Base-by-base conservation (phyloP, 371 early-diverging fungal species). In the Mortierella sp. region DNA sequence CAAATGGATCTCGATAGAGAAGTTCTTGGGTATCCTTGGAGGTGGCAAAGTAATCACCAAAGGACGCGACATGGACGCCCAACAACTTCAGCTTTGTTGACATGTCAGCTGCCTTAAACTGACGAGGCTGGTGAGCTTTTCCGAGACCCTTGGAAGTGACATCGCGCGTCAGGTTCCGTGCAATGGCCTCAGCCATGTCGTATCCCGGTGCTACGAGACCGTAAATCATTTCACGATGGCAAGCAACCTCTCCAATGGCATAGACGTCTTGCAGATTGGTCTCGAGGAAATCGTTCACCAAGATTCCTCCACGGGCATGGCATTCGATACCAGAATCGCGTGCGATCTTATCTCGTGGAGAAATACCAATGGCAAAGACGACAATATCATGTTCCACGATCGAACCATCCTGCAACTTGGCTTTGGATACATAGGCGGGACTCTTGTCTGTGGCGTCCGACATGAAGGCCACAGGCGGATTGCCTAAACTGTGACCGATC, bases 181-280 rank as follows among this genome's bases (percentile, higher is more conserved):
- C 88, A 38, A 87, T 83, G 2, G 85, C 80, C 31, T 87, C 87
- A 24, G 90, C 90, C 90, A 90, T 90, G 19, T 90, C 89, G 41
- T 89, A 87, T 49, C 90, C 88, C 30, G 90, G 90, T 12, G 86
- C 90, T 19, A 89, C 87, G 7, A 90, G 71, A 45, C 90, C 90
- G 63, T 87, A 90, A 41, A 69, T 72, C 56, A 81, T 71, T n/a
- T 68, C 83, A 30, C 78, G 73, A 55, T 78, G 81, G 23, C 78
- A 72, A 38, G 85, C 90, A 57, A 83, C 85, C 74, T 90, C 90
- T 38, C 90, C 90, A 73, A 90, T 83, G 19, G 90, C 90, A 76
- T 78, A 90, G 8, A 90, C 78, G 47, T 79, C 72, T n/a, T 67
- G 67, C 21, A 65, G 72, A 21, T 72, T 79, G 0, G 90, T 87